Base-by-base conservation (phyloP, 164 flowering plant species). In the Liriodendron chinense region DNA sequence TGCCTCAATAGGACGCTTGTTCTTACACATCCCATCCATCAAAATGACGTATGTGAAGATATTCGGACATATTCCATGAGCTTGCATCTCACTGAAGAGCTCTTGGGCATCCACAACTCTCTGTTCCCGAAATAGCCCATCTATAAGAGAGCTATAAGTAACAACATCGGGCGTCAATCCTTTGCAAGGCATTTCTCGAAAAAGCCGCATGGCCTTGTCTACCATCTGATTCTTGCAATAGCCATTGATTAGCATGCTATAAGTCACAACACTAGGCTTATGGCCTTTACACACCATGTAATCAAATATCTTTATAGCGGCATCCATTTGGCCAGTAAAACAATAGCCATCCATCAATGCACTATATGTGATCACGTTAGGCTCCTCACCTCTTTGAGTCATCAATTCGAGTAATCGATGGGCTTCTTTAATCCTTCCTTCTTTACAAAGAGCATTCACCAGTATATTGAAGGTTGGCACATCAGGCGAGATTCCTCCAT, bases 11-110 rank as follows among this genome's bases (percentile, higher is more conserved):
- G 82, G 43, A 23, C 76, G 26, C 49, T 75, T 66, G 22, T 75
- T 84, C 72, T 84, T 82, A 80, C 87, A 91, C 61, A 87, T 84
- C 28, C 94, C 92, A 81, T 82, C 81, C 18, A 90, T 7, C 28
- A 87, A 71, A 21, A 82, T 78, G 14, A 2, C 49, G 75, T 84
- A 86, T 1, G 89, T 86, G 13, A 23, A 0, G 10, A 71, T 74
- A 61, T 82, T 48, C 0, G 89, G 22, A 25, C 63, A 24, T 23
- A 14, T 34, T 9, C 74, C 86, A 73, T 61, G 68, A 53, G 13
- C 65, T 73, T 79, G 78, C 86, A 92, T 86, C 47, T 82, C 86
- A 61, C 65, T 67, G 71, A 83, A 85, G 22, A 87, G 65, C 13
- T 81, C 67, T 66, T 23, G 43, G 34, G 91, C 92, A 65, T 70